A percentile compares a stretch with the other conserved stretches of the same genome.
Evolutionary conservation across 2,329 filamentous ascomycete species (phyloP).

Genomic region (Paraphaeosphaeria sporulosa): DNA sequence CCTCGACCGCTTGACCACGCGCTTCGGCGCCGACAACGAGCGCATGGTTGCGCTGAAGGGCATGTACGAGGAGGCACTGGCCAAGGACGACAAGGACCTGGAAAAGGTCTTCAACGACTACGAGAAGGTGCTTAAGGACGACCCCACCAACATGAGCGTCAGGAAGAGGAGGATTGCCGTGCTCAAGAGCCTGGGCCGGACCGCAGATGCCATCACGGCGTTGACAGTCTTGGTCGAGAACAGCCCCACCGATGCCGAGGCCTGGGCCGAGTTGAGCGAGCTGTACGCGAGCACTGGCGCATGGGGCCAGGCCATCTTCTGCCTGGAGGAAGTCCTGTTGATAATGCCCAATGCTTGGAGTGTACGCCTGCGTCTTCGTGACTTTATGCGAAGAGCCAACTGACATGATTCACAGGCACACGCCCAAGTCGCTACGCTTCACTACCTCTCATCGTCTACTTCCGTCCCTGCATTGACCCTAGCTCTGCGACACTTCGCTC

Average conservation of each 20-base stretch:
- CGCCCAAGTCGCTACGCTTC: constrained; percentile 82
- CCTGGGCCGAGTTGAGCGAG: constrained; percentile 91
- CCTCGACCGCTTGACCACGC: constrained; percentile 75
- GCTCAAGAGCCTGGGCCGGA: constrained; percentile 74
- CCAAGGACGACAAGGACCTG: constrained; percentile 70
- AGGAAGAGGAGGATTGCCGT: constrained; percentile 85
- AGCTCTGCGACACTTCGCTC: constrained; percentile 83
- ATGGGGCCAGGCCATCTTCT: constrained; percentile 83
- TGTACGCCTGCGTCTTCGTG: constrained; percentile 60
- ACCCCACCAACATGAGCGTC: constrained; percentile 83
- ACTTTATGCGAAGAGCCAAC: not conserved
- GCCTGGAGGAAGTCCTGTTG: constrained; percentile 88
- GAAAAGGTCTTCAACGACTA: constrained; percentile 78
- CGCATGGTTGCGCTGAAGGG: constrained; percentile 84
- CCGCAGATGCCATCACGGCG: constrained; percentile 75
- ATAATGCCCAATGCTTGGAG: constrained; percentile 95
- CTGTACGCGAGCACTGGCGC: constrained; percentile 82
- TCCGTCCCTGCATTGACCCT: constrained; percentile 64
- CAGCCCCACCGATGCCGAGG: constrained; percentile 88
- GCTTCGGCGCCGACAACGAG: constrained; percentile 87
- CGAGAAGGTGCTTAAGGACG: constrained; percentile 74
- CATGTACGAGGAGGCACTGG: constrained; percentile 83
- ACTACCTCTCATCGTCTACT: constrained; percentile 69
- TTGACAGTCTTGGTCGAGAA: constrained; percentile 80
- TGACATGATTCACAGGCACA: constrained; percentile 69